Evolutionary conservation across 2,329 filamentous ascomycete genomes (phyloP).

Genomic region (Penicillium fuscoglaucum): DNA sequence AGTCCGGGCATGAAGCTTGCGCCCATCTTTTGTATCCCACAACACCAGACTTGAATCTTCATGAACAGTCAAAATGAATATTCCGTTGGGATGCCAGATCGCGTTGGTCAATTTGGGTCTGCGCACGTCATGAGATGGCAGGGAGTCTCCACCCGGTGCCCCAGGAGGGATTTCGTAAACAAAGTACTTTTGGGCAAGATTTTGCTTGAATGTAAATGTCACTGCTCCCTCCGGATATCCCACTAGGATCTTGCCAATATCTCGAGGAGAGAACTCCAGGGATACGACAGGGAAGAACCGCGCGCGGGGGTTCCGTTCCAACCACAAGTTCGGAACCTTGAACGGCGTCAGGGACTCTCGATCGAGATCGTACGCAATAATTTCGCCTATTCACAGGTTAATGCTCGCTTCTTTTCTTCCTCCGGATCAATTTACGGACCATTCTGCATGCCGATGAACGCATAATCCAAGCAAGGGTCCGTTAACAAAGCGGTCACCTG

Average conservation of each 20-base stretch:
- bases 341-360: slow-evolving; percentile 74
- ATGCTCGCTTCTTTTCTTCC: not conserved
- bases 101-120: slow-evolving; percentile 78
- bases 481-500: slow-evolving; percentile 72
- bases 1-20: slow-evolving; percentile 79
- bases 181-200: slow-evolving; percentile 73
- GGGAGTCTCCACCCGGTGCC: slow-evolving; percentile 72
- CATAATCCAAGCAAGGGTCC: slow-evolving; percentile 92
- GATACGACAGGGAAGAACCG: slow-evolving; percentile 68
- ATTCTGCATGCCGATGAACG: slow-evolving; percentile 76
- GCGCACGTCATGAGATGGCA: slow-evolving; percentile 61
- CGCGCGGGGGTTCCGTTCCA: slow-evolving; percentile 66
- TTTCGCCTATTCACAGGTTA: slow-evolving; percentile 57
- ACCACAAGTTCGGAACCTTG: slow-evolving; percentile 85
- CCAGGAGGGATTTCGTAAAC: slow-evolving; percentile 79
- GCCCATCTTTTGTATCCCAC: slow-evolving; percentile 89
- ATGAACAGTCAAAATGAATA: slow-evolving; percentile 81
- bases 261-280: slow-evolving; percentile 82
- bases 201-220: slow-evolving; percentile 93
- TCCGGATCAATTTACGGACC: slow-evolving; percentile 45
- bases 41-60: slow-evolving; percentile 90
- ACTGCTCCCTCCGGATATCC: slow-evolving; percentile 88
- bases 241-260: slow-evolving; percentile 87
- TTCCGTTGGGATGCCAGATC: slow-evolving; percentile 92
- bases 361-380: slow-evolving; percentile 92